These are phyloP conservation scores for Hylodesmum podocarpum DNA, from an alignment of 306 rosid genomes.

Conservation along the genomic window DNA sequence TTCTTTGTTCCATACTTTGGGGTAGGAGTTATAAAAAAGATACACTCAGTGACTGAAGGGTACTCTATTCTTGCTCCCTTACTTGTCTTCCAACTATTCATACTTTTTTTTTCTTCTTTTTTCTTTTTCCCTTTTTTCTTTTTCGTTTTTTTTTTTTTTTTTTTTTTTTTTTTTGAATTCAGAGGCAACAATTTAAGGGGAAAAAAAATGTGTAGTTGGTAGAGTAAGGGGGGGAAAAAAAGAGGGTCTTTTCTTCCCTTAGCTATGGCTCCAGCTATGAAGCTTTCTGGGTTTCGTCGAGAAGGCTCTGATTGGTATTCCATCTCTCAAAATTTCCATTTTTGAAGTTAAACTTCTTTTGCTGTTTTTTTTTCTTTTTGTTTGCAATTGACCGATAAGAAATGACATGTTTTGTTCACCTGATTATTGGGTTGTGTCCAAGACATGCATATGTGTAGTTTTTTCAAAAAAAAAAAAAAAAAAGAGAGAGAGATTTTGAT, in stretches of 20 bases:
- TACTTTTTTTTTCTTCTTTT: neutral
- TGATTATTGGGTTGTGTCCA: slow-evolving; percentile 23
- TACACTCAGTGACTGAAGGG: slow-evolving; percentile 35
- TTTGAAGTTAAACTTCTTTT: neutral
- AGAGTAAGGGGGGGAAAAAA: slow-evolving; percentile 28
- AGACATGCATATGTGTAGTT: slow-evolving; percentile 23
- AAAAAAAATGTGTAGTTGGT: slow-evolving; percentile 44
- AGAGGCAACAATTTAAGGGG: slow-evolving; percentile 33
- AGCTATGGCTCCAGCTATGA: slow-evolving; percentile 77
- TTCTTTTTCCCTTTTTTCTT: slow-evolving; percentile 7
- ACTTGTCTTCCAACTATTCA: slow-evolving; percentile 34
- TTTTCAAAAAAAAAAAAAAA: neutral
- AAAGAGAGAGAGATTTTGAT: slow-evolving; percentile 20
- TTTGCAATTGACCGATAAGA: neutral
- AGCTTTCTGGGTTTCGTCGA: slow-evolving; percentile 71
- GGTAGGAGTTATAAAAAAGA: slow-evolving; percentile 37
- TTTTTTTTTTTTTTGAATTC: neutral
- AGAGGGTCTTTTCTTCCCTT: slow-evolving; percentile 31
- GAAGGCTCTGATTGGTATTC: slow-evolving; percentile 81
- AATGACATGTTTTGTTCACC: slow-evolving; percentile 21
- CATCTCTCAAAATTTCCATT: neutral
- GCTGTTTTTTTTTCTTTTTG: neutral
- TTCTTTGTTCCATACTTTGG: slow-evolving; percentile 4
- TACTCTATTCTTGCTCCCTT: slow-evolving; percentile 35
- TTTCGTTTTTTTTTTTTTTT: slow-evolving; percentile 27